Evolutionary conservation across 176 grass and related monocot species (phyloP).

Genomic region (Triticum urartu): DNA sequence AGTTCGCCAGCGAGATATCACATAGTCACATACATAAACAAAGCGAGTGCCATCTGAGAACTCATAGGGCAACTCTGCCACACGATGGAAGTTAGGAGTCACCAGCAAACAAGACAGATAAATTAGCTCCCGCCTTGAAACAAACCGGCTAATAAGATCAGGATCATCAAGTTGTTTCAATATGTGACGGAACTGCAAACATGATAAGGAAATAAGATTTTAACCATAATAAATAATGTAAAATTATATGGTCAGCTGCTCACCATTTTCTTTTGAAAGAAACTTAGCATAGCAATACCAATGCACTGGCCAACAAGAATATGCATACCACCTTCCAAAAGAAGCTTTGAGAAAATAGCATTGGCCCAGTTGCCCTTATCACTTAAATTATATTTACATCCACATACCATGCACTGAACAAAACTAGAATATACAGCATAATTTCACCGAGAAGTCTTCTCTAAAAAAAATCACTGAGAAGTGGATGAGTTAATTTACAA

Average conservation of each 20-base stretch:
- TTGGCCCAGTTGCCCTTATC: not conserved
- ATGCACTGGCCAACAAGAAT: not conserved
- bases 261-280: too few relatives aligned
- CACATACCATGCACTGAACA: conserved; percentile 3
- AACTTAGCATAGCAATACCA: not conserved
- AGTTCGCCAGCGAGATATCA: too few relatives aligned
- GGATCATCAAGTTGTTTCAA: conserved; percentile 63
- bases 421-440: not conserved
- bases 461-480: not conserved
- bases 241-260: too few relatives aligned
- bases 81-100: conserved; percentile 76
- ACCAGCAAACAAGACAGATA: conserved; percentile 76
- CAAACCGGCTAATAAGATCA: conserved; percentile 63
- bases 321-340: conserved; percentile 9
- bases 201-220: conserved; percentile 16
- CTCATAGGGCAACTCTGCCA: conserved; percentile 54
- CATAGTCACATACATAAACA: conserved; percentile 62
- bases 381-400: not conserved
- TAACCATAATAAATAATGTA: not conserved
- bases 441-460: not conserved
- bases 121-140: conserved; percentile 59
- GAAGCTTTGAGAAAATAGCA: conserved; percentile 7
- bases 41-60: conserved; percentile 73
- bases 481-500: not conserved
- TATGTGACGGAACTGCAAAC: conserved; percentile 70